These are phyloP conservation scores for Amylocystis lapponica DNA, from an alignment of 768 basidiomycete genomes.

Conservation along the genomic window DNA sequence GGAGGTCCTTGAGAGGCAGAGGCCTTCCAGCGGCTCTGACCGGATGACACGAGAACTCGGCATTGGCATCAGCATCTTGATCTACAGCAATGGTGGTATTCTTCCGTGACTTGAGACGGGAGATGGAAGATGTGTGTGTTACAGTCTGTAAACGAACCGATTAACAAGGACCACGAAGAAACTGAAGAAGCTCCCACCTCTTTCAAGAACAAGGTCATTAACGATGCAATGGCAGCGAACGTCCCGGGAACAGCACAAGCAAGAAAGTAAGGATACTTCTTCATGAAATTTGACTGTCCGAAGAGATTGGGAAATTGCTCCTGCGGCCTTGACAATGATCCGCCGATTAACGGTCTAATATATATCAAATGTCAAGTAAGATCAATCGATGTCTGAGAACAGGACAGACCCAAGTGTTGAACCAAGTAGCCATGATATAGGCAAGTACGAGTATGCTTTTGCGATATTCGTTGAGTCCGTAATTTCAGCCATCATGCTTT, in stretches of 20 bases:
- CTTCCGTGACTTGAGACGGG: too few species aligned
- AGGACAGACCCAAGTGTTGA: conserved; percentile 38
- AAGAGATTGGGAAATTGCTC: conserved; percentile 63
- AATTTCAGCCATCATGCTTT: conserved; percentile 69
- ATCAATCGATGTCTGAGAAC: not conserved
- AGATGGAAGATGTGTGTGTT: conserved; percentile 21
- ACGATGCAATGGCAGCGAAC: conserved; percentile 47
- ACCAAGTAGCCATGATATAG: conserved; percentile 43
- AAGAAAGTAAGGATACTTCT: conserved; percentile 67
- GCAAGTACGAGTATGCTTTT: conserved; percentile 63
- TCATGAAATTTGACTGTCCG: conserved; percentile 52
- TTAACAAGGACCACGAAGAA: not conserved
- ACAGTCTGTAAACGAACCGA: conserved; percentile 24
- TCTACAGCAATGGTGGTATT: too few species aligned
- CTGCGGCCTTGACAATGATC: conserved; percentile 55
- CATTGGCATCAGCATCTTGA: too few species aligned
- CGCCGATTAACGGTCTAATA: conserved; percentile 61
- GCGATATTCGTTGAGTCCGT: conserved; percentile 67
- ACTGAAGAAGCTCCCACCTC: conserved; percentile 40
- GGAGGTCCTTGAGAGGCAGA: conserved; percentile 38
- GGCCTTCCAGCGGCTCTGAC: too few species aligned
- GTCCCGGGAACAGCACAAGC: conserved; percentile 65
- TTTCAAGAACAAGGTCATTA: conserved; percentile 48
- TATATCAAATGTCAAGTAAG: not conserved
- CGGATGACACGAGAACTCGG: too few species aligned